Evolutionary conservation across 495 filamentous ascomycete genomes (phyloP).

Genomic region (Chaetomidium leptoderma): DNA sequence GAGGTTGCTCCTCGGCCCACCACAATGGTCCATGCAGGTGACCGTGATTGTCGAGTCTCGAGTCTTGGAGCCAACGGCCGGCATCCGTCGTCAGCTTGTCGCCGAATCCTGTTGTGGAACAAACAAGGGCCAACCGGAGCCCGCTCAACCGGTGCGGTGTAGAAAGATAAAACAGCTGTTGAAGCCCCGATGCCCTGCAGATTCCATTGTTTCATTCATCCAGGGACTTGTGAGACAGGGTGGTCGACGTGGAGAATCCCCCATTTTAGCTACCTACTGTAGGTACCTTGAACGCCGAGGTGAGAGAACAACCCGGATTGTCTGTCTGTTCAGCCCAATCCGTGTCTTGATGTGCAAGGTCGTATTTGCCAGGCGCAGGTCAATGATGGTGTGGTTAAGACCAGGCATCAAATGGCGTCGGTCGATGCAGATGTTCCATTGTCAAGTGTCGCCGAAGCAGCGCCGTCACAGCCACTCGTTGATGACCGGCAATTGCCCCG

Average conservation of each 20-base stretch:
- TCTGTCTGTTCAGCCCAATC: no score
- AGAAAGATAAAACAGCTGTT: neutral
- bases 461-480: slow-evolving; percentile 5
- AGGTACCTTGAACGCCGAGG: no score
- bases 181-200: neutral
- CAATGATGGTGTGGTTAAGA: no score
- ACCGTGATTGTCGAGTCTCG: neutral
- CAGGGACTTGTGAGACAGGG: neutral
- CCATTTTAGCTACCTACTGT: no score
- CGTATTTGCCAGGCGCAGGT: no score
- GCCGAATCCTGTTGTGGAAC: slow-evolving; percentile 1
- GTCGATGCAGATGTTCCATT: neutral
- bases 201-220: neutral
- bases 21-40: neutral
- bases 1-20: neutral
- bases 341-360: no score
- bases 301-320: no score
- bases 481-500: slow-evolving; percentile 1
- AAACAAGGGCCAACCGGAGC: neutral
- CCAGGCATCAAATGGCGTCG: no score
- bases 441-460: slow-evolving; percentile 16
- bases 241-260: neutral
- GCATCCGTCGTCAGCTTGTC: neutral
- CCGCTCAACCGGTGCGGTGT: neutral
- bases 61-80: no score